Evolutionary conservation across 495 filamentous ascomycete species (phyloP).

Genomic region (Talaromyces proteolyticus): DNA sequence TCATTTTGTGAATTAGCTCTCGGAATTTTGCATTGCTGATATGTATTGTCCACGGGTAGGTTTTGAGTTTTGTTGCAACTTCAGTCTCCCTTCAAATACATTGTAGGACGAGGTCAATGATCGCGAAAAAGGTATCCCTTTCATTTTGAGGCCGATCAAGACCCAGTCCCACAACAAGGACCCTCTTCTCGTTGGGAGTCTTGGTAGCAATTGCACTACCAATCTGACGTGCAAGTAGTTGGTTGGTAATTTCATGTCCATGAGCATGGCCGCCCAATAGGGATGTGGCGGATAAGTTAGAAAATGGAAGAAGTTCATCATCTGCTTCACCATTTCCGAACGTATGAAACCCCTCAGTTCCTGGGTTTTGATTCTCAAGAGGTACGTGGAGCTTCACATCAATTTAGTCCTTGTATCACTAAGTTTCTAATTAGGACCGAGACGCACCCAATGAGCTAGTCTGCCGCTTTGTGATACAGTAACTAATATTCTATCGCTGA

Average conservation of each 20-base stretch:
- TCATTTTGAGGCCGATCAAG: slow-evolving; percentile 56
- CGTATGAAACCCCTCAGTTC: slow-evolving; percentile 40
- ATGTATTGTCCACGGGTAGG: too few species aligned
- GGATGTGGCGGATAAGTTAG: slow-evolving; percentile 79
- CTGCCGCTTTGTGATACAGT: slow-evolving; percentile 83
- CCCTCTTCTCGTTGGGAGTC: slow-evolving; percentile 69
- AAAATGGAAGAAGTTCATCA: slow-evolving; percentile 63
- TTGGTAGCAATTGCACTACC: slow-evolving; percentile 69
- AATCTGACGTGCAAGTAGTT: slow-evolving; percentile 84
- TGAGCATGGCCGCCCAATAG: slow-evolving; percentile 77
- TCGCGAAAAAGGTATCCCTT: slow-evolving; percentile 72
- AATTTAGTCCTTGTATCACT: slow-evolving; percentile 13
- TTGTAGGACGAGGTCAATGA: slow-evolving; percentile 74
- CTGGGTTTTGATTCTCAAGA: slow-evolving; percentile 60
- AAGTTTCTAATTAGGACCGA: neutral
- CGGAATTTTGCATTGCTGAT: too few species aligned
- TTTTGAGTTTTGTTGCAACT: neutral
- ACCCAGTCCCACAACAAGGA: slow-evolving; percentile 78
- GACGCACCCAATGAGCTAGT: slow-evolving; percentile 83
- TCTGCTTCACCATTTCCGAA: slow-evolving; percentile 42
- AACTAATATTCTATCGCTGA: slow-evolving; percentile 89
- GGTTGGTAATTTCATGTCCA: slow-evolving; percentile 76
- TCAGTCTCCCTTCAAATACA: slow-evolving; percentile 38
- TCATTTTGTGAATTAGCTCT: too few species aligned
- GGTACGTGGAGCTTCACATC: slow-evolving; percentile 74